Conservation (phyloP, 306 rosid genomes). For the Medicago lupulina region DNA sequence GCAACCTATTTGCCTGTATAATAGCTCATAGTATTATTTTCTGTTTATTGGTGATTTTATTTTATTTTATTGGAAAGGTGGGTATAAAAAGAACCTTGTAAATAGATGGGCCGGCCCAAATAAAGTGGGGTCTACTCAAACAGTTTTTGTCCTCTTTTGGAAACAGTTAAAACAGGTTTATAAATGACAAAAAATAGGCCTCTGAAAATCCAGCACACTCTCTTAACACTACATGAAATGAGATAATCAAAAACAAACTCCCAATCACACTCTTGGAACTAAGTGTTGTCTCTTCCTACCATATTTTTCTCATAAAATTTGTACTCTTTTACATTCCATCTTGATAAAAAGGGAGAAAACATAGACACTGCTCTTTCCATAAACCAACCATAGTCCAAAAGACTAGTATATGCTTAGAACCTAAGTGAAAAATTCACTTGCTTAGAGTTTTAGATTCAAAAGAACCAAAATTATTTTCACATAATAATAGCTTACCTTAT, state of each 20-base stretch:
- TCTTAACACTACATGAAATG: slow-evolving; percentile 47
- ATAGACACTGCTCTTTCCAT: slow-evolving; percentile 53
- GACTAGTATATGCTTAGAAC: background rate
- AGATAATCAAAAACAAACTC: slow-evolving; percentile 44
- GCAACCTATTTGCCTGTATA: background rate
- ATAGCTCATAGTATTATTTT: background rate
- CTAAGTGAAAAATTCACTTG: background rate
- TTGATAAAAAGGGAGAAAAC: slow-evolving; percentile 52
- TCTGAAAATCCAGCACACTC: slow-evolving; percentile 62
- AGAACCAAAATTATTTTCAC: background rate
- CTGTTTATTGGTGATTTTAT: background rate
- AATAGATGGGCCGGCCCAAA: slow-evolving; percentile 75
- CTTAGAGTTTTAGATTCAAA: background rate
- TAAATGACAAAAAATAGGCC: slow-evolving; percentile 52
- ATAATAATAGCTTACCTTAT: background rate
- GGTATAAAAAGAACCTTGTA: slow-evolving; percentile 46
- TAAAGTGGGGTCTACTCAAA: slow-evolving; percentile 43
- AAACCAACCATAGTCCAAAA: slow-evolving; percentile 38
- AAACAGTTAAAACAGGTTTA: slow-evolving; percentile 45
- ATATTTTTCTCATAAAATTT: slow-evolving; percentile 12
- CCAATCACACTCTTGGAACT: slow-evolving; percentile 12
- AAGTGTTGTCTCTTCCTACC: slow-evolving; percentile 44
- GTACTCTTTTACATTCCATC: slow-evolving; percentile 34
- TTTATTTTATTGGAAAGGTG: background rate
- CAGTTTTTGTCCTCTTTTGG: slow-evolving; percentile 33